Base-by-base conservation (phyloP, 2,329 filamentous ascomycete genomes). In the Fusarium sp. region DNA sequence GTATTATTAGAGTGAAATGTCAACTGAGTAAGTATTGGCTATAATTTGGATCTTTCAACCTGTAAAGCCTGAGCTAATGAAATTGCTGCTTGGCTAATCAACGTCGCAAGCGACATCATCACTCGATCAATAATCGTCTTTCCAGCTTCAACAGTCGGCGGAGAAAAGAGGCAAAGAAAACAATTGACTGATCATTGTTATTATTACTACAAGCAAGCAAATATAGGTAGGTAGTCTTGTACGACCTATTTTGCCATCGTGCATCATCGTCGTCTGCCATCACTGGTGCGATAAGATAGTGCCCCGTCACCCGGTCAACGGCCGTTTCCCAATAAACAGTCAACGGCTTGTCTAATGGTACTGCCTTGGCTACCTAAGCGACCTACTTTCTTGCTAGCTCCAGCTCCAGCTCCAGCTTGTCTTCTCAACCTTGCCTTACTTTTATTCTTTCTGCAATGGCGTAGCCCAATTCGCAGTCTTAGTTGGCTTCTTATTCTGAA, bases 241-340 rank as follows among this genome's bases (percentile, higher is more conserved):
- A 44, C 24, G n/a, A 64, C 36, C 51, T n/a, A 39, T 39, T 66
- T 44, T 26, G 52, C 39, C 34, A 71, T 51, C 52, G 14, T 70
- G 70, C 70, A 65, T 61, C 70, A 24, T 44, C 70, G 57, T 66
- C 52, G 56, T 51, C 45, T 20, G 34, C 38, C 59, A 48, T 72
- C 52, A 75, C 57, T 52, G 63, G 55, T 62, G 41, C 66, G 72
- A 78, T 77, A 77, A 77, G 70, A 75, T 75, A 55, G 20, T 44
- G 55, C 51, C 41, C 51, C 55, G 70, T 79, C 56, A 52, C 74
- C 78, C 55, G 70, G 74, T 71, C 77, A 79, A 79, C 78, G 26
- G 7, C 62, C 59, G 60, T 62, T 65, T 64, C 62, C 55, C 51
- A 58, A 74, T 79, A 79, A 79, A 79, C 77, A 79, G 76, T 73